A percentile compares a stretch with the other conserved stretches of the same genome.
Conservation (phyloP, 2,329 filamentous ascomycete genomes). For the Penicillium polonicum region DNA sequence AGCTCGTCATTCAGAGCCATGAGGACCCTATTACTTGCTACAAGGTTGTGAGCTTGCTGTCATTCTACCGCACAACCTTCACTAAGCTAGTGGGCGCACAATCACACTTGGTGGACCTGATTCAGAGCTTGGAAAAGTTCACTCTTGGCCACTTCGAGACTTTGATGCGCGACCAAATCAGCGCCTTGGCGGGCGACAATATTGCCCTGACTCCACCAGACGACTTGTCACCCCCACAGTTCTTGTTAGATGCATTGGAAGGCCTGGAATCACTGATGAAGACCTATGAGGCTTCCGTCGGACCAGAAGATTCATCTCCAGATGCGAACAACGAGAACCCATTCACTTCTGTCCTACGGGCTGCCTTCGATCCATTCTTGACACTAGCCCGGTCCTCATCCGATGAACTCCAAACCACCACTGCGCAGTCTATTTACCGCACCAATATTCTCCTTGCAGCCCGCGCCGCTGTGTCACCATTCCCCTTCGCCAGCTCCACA, state of each 20-base stretch:
- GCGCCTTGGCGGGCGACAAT: constrained; percentile 67
- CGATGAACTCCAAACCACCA: constrained; percentile 37
- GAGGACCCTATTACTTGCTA: constrained; percentile 87
- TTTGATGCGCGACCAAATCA: constrained; percentile 70
- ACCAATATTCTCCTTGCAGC: constrained; percentile 49
- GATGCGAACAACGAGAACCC: constrained; percentile 60
- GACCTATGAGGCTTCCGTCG: constrained; percentile 80
- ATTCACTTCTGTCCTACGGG: constrained; percentile 72
- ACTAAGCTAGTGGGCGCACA: constrained; percentile 69
- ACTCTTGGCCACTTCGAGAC: constrained; percentile 79
- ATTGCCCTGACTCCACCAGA: constrained; percentile 68
- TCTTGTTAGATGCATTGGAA: constrained; percentile 76
- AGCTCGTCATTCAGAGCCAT: constrained; percentile 88
- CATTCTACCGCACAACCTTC: constrained; percentile 87
- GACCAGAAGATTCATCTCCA: constrained; percentile 42
- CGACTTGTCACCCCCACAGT: constrained; percentile 76
- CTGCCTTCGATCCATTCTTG: constrained; percentile 84
- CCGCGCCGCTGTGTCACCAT: constrained; percentile 38
- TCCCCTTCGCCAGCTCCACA: constrained; percentile 61
- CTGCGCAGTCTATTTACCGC: constrained; percentile 50
- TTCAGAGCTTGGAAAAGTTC: constrained; percentile 68
- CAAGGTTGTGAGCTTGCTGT: constrained; percentile 82
- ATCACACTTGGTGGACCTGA: constrained; percentile 67
- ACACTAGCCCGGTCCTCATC: constrained; percentile 59
- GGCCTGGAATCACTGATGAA: constrained; percentile 76